Conservation (phyloP, 2,329 filamentous ascomycete species). For the Cercospora canescens region DNA sequence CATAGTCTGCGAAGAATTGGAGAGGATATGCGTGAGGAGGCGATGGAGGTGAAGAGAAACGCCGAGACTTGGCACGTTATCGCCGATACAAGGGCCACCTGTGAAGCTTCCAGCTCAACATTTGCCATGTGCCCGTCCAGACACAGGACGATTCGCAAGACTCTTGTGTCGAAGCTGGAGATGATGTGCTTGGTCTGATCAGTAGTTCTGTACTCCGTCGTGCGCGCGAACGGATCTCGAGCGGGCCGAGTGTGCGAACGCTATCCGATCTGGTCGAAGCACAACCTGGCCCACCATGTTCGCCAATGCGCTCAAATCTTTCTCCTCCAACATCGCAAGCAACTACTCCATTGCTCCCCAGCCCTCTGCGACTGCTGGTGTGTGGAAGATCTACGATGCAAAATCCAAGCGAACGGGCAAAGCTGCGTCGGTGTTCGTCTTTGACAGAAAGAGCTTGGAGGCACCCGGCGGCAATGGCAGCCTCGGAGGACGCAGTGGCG, state of each 20-base stretch:
- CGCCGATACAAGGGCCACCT: neutral
- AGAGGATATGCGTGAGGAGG: neutral
- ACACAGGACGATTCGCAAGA: neutral
- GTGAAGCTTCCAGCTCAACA: neutral
- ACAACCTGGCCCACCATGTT: slow-evolving; percentile 65
- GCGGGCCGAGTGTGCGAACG: neutral
- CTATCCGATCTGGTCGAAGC: neutral
- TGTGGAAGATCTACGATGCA: slow-evolving; percentile 97
- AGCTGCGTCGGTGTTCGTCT: slow-evolving; percentile 86
- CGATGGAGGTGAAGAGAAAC: neutral
- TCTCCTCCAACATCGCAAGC: slow-evolving; percentile 86
- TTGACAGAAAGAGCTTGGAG: slow-evolving; percentile 86
- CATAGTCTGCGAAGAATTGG: neutral
- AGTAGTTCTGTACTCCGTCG: neutral
- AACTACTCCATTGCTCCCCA: slow-evolving; percentile 83
- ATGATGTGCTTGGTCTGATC: neutral
- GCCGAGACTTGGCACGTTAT: neutral
- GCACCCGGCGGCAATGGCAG: slow-evolving; percentile 56
- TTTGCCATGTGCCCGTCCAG: neutral
- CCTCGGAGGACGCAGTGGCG: slow-evolving; percentile 60
- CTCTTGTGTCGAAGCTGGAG: neutral
- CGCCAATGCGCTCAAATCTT: slow-evolving; percentile 88
- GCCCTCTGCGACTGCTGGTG: slow-evolving; percentile 77
- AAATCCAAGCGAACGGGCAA: slow-evolving; percentile 96
- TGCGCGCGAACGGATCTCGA: neutral